phyloP scores from a whole-genome alignment of 495 filamentous ascomycete genomes.

The Penicillium macrosclerotiorum region DNA sequence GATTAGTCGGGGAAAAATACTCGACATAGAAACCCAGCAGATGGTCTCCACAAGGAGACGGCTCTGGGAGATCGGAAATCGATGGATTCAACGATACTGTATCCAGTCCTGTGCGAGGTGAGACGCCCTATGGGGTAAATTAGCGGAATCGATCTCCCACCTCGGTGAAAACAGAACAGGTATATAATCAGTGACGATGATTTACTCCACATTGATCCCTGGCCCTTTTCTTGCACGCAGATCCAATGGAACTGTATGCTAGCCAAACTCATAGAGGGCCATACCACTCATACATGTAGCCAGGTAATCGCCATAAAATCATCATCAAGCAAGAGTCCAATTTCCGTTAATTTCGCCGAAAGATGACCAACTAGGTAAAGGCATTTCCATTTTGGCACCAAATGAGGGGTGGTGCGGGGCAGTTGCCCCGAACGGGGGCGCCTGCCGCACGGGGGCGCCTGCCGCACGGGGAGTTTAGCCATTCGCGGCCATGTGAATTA shows the following conservation, averaged over 20 bases:
- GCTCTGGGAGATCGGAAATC: neutral
- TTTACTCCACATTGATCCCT: neutral
- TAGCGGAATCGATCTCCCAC: neutral
- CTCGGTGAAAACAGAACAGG: neutral
- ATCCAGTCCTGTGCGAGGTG: neutral
- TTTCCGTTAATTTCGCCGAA: conserved; percentile 1
- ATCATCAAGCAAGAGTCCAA: no score
- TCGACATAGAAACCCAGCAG: neutral
- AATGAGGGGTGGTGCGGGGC: neutral
- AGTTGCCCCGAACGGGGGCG: conserved; percentile 3
- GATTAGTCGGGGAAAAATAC: neutral
- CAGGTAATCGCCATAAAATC: no score
- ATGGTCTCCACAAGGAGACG: no score
- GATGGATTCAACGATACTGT: neutral
- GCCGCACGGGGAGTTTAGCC: neutral
- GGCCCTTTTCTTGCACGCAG: neutral
- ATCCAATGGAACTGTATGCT: neutral
- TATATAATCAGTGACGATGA: neutral
- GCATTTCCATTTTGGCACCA: neutral
- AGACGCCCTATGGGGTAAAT: neutral
- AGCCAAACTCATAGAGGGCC: neutral
- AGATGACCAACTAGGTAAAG: neutral
- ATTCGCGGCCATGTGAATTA: neutral
- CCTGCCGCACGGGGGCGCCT: no score
- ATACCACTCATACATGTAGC: neutral